Percentiles rank a stretch among this genome's conserved stretches.
These are phyloP conservation scores for Lenzites betulinus DNA, from an alignment of 768 basidiomycete species.

Conservation along the genomic window DNA sequence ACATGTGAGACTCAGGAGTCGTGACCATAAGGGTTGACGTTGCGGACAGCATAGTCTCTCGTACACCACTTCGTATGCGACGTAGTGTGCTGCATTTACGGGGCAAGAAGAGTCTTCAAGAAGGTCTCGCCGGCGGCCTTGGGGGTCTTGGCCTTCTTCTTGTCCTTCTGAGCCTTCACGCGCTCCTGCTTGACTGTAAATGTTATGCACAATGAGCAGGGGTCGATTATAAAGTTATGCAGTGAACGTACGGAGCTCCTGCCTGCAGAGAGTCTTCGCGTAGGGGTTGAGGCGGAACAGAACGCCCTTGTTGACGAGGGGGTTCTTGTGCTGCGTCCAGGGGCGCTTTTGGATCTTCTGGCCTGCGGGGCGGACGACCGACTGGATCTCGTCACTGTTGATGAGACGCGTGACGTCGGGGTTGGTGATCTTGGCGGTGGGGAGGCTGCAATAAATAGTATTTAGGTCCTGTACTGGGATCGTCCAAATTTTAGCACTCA, in stretches of 20 bases:
- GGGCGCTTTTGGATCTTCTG: conserved; percentile 87
- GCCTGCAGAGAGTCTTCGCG: conserved; percentile 89
- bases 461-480: not conserved
- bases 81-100: conserved; percentile 47
- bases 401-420: conserved; percentile 96
- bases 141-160: conserved; percentile 64
- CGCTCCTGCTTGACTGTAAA: conserved; percentile 79
- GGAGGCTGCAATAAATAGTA: conserved; percentile 57
- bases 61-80: conserved; percentile 8
- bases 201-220: not conserved
- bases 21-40: conserved; percentile 14
- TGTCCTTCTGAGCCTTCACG: conserved; percentile 56
- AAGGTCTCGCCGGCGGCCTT: conserved; percentile 77
- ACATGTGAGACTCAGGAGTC: conserved; percentile 15
- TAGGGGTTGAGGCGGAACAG: conserved; percentile 99
- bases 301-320: conserved; percentile 88
- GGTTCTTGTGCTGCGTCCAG: conserved; percentile 99
- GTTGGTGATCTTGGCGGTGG: conserved; percentile 95
- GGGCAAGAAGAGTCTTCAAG: conserved; percentile 82
- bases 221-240: not conserved
- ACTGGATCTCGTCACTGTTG: conserved; percentile 98
- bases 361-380: conserved; percentile 89
- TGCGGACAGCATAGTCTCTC: conserved; percentile 15
- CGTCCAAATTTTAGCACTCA: conserved; percentile 37
- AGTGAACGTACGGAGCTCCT: conserved; percentile 75